Percentiles rank a stretch among this genome's conserved stretches.
Evolutionary conservation across 176 grass and related monocot species (phyloP).

Genomic region (Zea luxurians): DNA sequence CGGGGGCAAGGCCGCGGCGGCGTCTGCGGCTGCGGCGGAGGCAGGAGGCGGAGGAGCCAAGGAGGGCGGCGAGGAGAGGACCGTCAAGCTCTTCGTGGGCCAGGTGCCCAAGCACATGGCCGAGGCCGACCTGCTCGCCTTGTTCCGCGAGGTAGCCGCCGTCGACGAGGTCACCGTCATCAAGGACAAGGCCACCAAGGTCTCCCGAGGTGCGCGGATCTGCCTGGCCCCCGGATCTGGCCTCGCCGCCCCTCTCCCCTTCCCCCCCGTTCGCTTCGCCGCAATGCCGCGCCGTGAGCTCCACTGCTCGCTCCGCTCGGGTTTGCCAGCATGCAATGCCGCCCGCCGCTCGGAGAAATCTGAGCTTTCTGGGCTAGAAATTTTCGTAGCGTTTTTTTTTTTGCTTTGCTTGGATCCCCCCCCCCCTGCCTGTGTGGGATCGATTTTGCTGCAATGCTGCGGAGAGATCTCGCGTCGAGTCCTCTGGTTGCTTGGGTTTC

Average conservation of each 20-base stretch:
- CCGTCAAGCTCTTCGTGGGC: conserved; percentile 84
- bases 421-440: neutral
- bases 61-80: conserved; percentile 40
- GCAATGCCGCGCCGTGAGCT: conserved; percentile 38
- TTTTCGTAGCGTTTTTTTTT: neutral
- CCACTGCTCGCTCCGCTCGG: neutral
- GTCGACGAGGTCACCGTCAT: conserved; percentile 98
- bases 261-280: neutral
- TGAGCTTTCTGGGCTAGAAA: neutral
- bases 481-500: neutral
- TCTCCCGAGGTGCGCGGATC: conserved; percentile 78
- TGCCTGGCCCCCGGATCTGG: conserved; percentile 38
- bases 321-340: conserved; percentile 17
- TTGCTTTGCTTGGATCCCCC: no score
- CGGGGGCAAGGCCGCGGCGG: conserved; percentile 21
- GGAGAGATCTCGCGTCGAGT: conserved; percentile 37
- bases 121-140: conserved; percentile 61
- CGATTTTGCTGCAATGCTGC: neutral
- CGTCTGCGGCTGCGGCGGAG: neutral
- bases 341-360: neutral
- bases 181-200: conserved; percentile 90
- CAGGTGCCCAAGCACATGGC: conserved; percentile 82
- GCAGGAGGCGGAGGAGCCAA: neutral
- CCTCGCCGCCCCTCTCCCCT: neutral
- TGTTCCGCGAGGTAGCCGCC: conserved; percentile 84